phyloP scores from a whole-genome alignment of 2,329 filamentous ascomycete species.

The Stromatinia cepivora region DNA sequence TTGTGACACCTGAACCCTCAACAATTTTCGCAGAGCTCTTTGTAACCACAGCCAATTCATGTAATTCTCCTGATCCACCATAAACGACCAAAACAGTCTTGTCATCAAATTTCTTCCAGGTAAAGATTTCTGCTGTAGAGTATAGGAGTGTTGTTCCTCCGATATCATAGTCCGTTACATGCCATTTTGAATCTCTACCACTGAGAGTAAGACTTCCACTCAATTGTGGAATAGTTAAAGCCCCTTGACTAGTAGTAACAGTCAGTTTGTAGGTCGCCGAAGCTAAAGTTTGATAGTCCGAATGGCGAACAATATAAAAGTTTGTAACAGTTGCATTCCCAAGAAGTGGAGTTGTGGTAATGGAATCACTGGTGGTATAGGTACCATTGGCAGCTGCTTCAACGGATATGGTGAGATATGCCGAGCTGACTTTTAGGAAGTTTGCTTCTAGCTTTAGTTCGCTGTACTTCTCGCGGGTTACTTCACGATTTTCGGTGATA shows the following conservation, averaged over 20 bases:
- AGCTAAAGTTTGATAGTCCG: constrained; percentile 59
- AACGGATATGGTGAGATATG: constrained; percentile 62
- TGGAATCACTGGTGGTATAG: constrained; percentile 53
- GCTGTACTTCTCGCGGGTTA: constrained; percentile 74
- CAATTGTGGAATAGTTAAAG: constrained; percentile 58
- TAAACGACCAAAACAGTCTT: constrained; percentile 65
- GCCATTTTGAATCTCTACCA: constrained; percentile 66
- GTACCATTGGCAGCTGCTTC: constrained; percentile 48
- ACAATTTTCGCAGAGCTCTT: constrained; percentile 40
- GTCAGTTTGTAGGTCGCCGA: constrained; percentile 63
- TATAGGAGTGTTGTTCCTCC: constrained; percentile 62
- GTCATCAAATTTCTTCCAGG: constrained; percentile 63
- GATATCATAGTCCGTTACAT: constrained; percentile 66
- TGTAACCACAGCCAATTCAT: constrained; percentile 58
- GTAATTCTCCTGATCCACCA: constrained; percentile 59
- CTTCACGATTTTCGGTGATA: constrained; percentile 68
- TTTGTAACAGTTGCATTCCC: constrained; percentile 53
- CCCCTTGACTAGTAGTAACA: constrained; percentile 59
- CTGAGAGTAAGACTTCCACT: constrained; percentile 57
- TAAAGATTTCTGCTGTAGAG: constrained; percentile 69
- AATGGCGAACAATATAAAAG: constrained; percentile 68
- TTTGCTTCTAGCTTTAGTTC: constrained; percentile 76
- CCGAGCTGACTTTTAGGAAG: constrained; percentile 71
- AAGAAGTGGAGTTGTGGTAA: constrained; percentile 58
- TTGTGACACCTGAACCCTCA: constrained; percentile 39